phyloP scores from a whole-genome alignment of 116 monocot species.

The Zostera marina region DNA sequence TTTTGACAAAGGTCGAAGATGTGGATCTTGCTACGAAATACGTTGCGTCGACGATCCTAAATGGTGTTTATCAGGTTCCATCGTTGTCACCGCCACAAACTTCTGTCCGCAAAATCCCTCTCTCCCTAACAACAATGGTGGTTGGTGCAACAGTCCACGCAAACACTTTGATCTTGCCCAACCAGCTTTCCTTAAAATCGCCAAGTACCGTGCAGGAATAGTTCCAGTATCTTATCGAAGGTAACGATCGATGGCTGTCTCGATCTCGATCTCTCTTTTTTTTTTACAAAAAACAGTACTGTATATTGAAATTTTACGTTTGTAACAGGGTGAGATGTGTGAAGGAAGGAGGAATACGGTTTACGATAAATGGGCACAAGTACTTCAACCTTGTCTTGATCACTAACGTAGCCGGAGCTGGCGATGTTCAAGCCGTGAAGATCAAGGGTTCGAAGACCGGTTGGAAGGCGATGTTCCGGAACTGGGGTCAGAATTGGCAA shows the following conservation, averaged over 20 bases:
- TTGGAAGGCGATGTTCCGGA: conserved; percentile 49
- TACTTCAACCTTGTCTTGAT: conserved; percentile 67
- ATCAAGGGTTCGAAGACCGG: conserved; percentile 33
- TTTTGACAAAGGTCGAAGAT: conserved; percentile 46
- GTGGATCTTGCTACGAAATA: conserved; percentile 63
- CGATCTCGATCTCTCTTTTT: no score
- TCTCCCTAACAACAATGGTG: conserved; percentile 43
- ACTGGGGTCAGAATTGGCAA: conserved; percentile 87
- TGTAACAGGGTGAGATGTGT: conserved; percentile 32
- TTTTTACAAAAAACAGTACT: no score
- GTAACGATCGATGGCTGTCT: conserved; percentile 9
- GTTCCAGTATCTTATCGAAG: conserved; percentile 41
- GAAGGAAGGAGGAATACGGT: conserved; percentile 50
- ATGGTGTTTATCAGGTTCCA: conserved; percentile 45
- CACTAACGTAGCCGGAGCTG: conserved; percentile 59
- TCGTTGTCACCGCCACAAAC: conserved; percentile 60
- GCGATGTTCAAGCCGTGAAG: conserved; percentile 39
- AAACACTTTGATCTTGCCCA: conserved; percentile 57
- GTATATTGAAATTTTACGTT: no score
- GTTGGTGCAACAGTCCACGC: conserved; percentile 65
- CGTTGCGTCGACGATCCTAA: conserved; percentile 25
- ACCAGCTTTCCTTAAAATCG: conserved; percentile 47
- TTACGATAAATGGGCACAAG: conserved; percentile 55
- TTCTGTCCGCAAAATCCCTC: conserved; percentile 61
- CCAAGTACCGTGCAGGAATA: conserved; percentile 44